These are phyloP conservation scores for Paulownia fortunei DNA, from an alignment of 257 asterid genomes.

Conservation along the genomic window DNA sequence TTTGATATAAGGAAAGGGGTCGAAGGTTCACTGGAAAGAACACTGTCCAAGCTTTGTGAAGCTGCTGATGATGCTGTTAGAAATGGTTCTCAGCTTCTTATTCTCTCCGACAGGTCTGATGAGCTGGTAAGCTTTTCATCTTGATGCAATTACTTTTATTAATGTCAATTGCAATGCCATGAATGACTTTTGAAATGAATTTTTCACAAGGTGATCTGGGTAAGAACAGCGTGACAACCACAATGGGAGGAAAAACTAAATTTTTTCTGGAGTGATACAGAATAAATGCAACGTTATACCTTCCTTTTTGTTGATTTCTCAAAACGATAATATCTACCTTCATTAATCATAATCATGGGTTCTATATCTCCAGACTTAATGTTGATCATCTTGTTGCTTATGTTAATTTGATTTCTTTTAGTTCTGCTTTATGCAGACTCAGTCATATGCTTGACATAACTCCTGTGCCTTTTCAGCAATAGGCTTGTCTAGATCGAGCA, in stretches of 20 bases:
- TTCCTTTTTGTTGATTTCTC: neutral
- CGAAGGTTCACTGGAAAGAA: slow-evolving; percentile 86
- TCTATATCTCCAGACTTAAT: neutral
- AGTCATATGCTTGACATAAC: neutral
- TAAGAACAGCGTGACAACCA: no score
- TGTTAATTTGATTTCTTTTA: slow-evolving; percentile 1
- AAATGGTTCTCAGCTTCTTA: slow-evolving; percentile 95
- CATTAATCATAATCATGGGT: neutral
- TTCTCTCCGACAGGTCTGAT: slow-evolving; percentile 94
- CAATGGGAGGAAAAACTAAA: no score
- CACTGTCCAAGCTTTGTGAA: slow-evolving; percentile 85
- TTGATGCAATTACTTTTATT: no score
- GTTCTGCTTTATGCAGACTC: neutral
- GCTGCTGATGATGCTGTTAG: slow-evolving; percentile 99
- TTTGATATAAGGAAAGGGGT: slow-evolving; percentile 86
- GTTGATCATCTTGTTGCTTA: neutral
- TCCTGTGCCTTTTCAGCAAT: neutral
- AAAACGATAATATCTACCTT: no score
- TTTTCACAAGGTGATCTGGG: no score
- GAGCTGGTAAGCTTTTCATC: slow-evolving; percentile 75
- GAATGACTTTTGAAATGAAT: no score
- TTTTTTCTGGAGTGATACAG: neutral
- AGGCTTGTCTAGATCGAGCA: neutral
- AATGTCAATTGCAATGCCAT: no score
- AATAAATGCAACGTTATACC: neutral